Base-by-base conservation (phyloP, 176 grass and related monocot genomes). In the Avena sativa region DNA sequence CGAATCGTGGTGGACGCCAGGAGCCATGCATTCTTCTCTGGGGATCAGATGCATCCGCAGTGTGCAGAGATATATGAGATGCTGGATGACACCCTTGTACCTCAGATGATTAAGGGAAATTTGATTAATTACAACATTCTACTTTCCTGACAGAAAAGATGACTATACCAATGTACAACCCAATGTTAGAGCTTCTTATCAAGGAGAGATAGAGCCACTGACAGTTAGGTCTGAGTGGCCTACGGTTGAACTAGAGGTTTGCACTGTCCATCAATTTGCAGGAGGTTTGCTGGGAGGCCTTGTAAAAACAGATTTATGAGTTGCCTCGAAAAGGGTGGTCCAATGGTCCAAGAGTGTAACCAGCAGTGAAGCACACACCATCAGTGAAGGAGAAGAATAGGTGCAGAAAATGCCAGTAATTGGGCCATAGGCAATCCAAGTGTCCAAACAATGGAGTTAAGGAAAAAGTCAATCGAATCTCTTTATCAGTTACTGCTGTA, bases 51-150 rank as follows among this genome's bases (percentile, higher is more conserved):
- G 21, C 87, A 92, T 83, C 85, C 87, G 15, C 46, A 80, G 12
- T 58, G 72, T 73, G 26, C 36, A 51, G 74, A 92, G 80, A 86
- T 94, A 76, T 92, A 94, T 38, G 71, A 74, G 67, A 85, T 92
- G 85, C 85, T 94, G 63, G 71, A 66, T 10, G 60, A 81, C 25
- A 23, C 15, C 2, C 73, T 94, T 92, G 34, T 88, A 12, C 90
- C 87, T 51, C 89, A 89, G 62, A 92, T 86, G 89, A 88, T 83
- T 81, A 38, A 69, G 67, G 14, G 14, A 3, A 12, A 66, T 64
- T 0, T 64, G 10, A 64, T 64, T 6, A 64, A 28, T 28, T 0
- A 64, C 1, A 23, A 64, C 61, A 14, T 14, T 65, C 1, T 34
- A 3, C 6, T 67, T 34, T 67, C 64, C 28, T 34, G 32, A 38